Percentiles rank a stretch among this genome's conserved stretches.
Conservation (phyloP, 768 basidiomycete species). For the Suillus decipiens region DNA sequence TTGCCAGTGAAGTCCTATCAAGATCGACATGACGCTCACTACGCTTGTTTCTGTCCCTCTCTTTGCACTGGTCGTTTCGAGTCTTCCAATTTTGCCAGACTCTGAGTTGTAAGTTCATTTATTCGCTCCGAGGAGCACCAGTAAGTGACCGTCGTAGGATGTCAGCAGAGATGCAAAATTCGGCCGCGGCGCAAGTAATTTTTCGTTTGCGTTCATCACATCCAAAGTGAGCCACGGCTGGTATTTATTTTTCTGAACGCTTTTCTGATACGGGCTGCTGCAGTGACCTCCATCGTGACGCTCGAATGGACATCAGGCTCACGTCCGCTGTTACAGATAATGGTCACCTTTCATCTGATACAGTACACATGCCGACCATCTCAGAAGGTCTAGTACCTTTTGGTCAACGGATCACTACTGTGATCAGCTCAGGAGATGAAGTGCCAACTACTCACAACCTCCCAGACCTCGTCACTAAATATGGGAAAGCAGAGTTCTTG, state of each 20-base stretch:
- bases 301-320: background rate
- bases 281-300: background rate
- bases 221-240: background rate
- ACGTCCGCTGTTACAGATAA: background rate
- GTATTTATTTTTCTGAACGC: background rate
- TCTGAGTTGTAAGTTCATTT: constrained; percentile 31
- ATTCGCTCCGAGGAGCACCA: background rate
- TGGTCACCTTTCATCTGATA: background rate
- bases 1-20: background rate
- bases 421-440: constrained; percentile 1
- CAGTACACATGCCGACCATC: background rate
- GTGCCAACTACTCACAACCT: background rate
- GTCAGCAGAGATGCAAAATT: background rate
- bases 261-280: background rate
- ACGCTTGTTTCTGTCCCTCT: constrained; percentile 41
- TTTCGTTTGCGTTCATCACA: background rate
- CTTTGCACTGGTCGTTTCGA: constrained; percentile 45
- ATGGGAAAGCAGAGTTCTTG: background rate
- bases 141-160: background rate
- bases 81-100: constrained; percentile 38
- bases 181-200: background rate
- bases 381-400: background rate
- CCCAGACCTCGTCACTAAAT: background rate
- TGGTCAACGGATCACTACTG: background rate
- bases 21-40: constrained; percentile 35